Evolutionary conservation across 805 yeast genomes (phyloP).

Genomic region (Wickerhamiella australiensis): DNA sequence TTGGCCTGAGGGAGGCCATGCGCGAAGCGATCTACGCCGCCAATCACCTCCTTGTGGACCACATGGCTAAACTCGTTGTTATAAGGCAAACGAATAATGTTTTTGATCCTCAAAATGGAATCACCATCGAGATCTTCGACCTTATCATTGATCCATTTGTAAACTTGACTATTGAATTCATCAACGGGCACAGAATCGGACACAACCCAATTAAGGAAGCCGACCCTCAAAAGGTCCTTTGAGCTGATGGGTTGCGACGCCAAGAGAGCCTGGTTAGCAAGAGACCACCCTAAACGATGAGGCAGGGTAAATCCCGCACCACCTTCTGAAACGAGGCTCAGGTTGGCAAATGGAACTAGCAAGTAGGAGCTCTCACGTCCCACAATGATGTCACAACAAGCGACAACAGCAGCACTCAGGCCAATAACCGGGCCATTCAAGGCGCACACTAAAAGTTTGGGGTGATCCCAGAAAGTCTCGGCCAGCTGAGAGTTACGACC

Average conservation of each 20-base stretch:
- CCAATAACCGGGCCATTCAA: slow-evolving; percentile 86
- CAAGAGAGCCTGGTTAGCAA: slow-evolving; percentile 60
- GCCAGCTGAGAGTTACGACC: slow-evolving; percentile 62
- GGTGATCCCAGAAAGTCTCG: slow-evolving; percentile 54
- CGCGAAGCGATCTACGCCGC: slow-evolving; percentile 60
- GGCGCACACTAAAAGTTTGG: slow-evolving; percentile 57
- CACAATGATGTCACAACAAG: slow-evolving; percentile 67
- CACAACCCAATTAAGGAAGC: slow-evolving; percentile 51
- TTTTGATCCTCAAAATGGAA: slow-evolving; percentile 37
- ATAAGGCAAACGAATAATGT: slow-evolving; percentile 30
- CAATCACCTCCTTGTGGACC: slow-evolving; percentile 52
- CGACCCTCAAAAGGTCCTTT: slow-evolving; percentile 41
- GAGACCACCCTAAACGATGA: slow-evolving; percentile 57
- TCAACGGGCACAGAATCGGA: slow-evolving; percentile 31
- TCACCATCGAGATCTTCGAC: slow-evolving; percentile 38
- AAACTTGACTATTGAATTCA: slow-evolving; percentile 37
- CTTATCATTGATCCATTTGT: slow-evolving; percentile 29
- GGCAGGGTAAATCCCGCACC: slow-evolving; percentile 58
- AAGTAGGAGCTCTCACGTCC: slow-evolving; percentile 41
- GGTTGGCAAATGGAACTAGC: slow-evolving; percentile 65
- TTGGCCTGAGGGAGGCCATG: slow-evolving; percentile 61
- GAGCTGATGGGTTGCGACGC: slow-evolving; percentile 55
- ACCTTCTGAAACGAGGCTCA: slow-evolving; percentile 79
- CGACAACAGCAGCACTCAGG: slow-evolving; percentile 56
- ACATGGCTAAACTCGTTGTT: slow-evolving; percentile 35